Base-by-base conservation (phyloP, 2,329 filamentous ascomycete species). In the Karstenula rhodostoma region DNA sequence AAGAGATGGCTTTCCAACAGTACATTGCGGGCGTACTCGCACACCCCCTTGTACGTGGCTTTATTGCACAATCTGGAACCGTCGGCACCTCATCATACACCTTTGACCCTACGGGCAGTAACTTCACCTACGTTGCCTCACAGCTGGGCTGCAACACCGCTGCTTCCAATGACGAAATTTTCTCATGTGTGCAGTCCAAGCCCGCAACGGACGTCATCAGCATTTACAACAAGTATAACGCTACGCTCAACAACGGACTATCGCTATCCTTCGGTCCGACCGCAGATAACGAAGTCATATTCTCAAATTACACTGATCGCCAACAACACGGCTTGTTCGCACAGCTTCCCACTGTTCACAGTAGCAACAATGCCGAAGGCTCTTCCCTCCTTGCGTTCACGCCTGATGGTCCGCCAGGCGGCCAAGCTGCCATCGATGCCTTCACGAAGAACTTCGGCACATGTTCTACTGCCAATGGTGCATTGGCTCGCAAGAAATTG, bases 31-130 rank as follows among this genome's bases (percentile, higher is more conserved):
- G 19, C 4, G 35, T 42, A n/a, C 35, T 42, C 49, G 49, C 25
- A 42, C 25, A 85, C 33, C 82, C 83, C n/a, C 83, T 85, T 15
- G 78, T 78, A 32, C 67, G 74, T 17, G 82, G 76, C 10, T 73
- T 83, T 29, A 81, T 85, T 61, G 75, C 78, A 1, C 73, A 80
- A 56, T 71, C 68, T 22, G 68, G 68, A 23, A 57, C 66, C 25
- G 40, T 55, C 17, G 58, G 56, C 2, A 59, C 63, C 7, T 55
- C 58, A n/a, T 54, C 57, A 10, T 57, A 56, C n/a, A 60, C 58
- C 7, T 53, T 49, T 43, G 65, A 67, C 47, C 54, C 50, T 6
- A 56, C 54, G 1, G 57, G 57, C 19, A 64, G 59, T 15, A 71
- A 71, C 56, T 71, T 71, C 59, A 70, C 66, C 19, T 70, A 70